Conservation (phyloP, 768 basidiomycete genomes). For the Phylloporus rhodoxanthus region DNA sequence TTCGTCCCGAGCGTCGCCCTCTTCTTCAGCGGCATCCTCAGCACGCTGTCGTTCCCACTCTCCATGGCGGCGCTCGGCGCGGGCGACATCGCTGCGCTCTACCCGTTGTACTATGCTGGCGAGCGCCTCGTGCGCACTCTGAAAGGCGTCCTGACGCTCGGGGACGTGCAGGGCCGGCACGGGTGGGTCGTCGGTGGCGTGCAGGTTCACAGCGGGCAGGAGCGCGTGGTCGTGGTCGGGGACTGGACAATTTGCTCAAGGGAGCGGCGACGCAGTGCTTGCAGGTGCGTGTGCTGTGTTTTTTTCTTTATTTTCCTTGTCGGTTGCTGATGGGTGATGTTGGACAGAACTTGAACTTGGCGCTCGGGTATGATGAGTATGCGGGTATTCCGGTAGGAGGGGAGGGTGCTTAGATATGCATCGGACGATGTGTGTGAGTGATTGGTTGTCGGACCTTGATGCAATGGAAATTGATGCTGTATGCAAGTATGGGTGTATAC, state of each 20-base stretch:
- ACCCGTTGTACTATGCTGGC: conserved; percentile 66
- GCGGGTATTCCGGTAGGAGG: conserved; percentile 57
- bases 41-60: conserved; percentile 80
- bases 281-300: conserved; percentile 54
- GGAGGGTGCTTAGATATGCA: conserved; percentile 2
- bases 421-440: too few relatives aligned
- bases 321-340: conserved; percentile 1
- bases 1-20: conserved; percentile 86
- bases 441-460: too few relatives aligned
- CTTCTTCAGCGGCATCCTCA: conserved; percentile 96
- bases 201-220: conserved; percentile 85
- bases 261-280: conserved; percentile 99
- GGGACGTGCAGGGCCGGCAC: conserved; percentile 75
- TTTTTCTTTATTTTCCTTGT: too few relatives aligned
- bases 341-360: conserved; percentile 78
- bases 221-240: conserved; percentile 95
- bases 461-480: too few relatives aligned
- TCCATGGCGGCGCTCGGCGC: conserved; percentile 55
- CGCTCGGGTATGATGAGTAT: conserved; percentile 81
- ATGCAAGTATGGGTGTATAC: too few relatives aligned
- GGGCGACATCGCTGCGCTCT: conserved; percentile 64
- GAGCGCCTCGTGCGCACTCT: conserved; percentile 70
- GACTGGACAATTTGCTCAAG: conserved; percentile 93
- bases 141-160: conserved; percentile 65
- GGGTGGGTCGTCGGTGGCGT: conserved; percentile 90